Base-by-base conservation (phyloP, 768 basidiomycete genomes). In the Hypholoma sublateritium region DNA sequence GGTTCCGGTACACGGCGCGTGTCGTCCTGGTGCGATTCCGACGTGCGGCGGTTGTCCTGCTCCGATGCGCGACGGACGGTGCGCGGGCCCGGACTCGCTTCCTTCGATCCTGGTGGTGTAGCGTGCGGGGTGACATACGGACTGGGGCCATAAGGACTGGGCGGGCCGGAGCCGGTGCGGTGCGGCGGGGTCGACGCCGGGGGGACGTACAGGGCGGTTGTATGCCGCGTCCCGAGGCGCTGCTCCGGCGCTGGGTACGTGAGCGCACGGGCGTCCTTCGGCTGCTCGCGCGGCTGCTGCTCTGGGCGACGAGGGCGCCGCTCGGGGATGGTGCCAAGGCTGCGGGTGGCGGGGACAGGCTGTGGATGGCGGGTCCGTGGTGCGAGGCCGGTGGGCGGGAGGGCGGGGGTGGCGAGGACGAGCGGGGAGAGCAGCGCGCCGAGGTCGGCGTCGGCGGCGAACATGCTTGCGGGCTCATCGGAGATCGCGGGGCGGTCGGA, bases 391-490 rank as follows among this genome's bases (percentile, higher is more conserved):
- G 22, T 28, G 13, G 22, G 22, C 14, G 16, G 22, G 25, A 22
- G 46, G 13, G 25, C 8, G 3, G 53, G 53, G n/a, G 53, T 64
- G 24, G 66, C 57, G 21, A 77, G 65, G 36, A 78, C 66, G 43
- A 82, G 65, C 0, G 80, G 80, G 55, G 77, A 78, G n/a, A 81
- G 76, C 4, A 53, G 5, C 6, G 4, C 52, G 4, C 22, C 42
- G 7, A 25, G 22, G 17, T 44, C 52, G 13, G 28, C 6, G 28
- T 14, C 5, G 24, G 46, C 42, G 6, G 32, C 42, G 11, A 34
- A 32, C 45, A 78, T 74, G 57, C 70, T 74, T 19, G 68, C 43
- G 1, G 80, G 81, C 58, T 81, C 80, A 8, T 80, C 80, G 14
- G 77, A 76, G 36, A 80, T 61, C 37, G 73, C 50, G 25, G 63